Base-by-base conservation (phyloP, 1,284 basidiomycete species). In the Pyrrhoderma lamaoense region DNA sequence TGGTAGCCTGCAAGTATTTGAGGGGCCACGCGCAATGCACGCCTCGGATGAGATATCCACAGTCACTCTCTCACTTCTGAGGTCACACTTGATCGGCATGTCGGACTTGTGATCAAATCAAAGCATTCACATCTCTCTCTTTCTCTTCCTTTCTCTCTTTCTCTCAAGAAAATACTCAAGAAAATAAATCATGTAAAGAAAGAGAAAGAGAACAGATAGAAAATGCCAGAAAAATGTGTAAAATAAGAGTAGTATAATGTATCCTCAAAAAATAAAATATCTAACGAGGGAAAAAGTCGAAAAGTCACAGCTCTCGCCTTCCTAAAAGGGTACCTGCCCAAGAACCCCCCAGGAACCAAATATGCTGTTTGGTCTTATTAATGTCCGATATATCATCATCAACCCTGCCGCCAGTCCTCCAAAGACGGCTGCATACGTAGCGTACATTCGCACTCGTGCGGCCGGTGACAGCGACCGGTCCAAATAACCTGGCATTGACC, bases 401-500 rank as follows among this genome's bases (percentile, higher is more conserved):
- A 85, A 58, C 27, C 79, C 80, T n/a, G 83, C 82, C 37, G 81
- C 77, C 56, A 79, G 70, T 22, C 85, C 85, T 27, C 84, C 85
- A 35, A 89, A 58, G 52, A 85, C 60, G 47, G 85, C 85, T 9
- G 83, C 81, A 57, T 86, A 57, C 42, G 77, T 80, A 53, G 88
- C 69, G 62, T 85, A 86, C 68, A 75, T 78, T 64, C 79, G 74
- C 57, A 90, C 63, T 58, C 80, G 75, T 55, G 79, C 76, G 42
- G 81, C 74, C 18, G 82, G 72, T 52, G 82, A 78, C 70, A 87
- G 65, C 34, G 83, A 80, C 46, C 86, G 82, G 58, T 89, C 87
- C 52, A 74, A 75, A 34, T 86, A 85, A 21, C 88, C 88, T 54
- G 87, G 88, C 62, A 89, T 85, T 25, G 87, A 52, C 77, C 47